These are phyloP conservation scores for Sphaerobolus stellatus DNA, from an alignment of 1,284 basidiomycete genomes.

Conservation along the genomic window DNA sequence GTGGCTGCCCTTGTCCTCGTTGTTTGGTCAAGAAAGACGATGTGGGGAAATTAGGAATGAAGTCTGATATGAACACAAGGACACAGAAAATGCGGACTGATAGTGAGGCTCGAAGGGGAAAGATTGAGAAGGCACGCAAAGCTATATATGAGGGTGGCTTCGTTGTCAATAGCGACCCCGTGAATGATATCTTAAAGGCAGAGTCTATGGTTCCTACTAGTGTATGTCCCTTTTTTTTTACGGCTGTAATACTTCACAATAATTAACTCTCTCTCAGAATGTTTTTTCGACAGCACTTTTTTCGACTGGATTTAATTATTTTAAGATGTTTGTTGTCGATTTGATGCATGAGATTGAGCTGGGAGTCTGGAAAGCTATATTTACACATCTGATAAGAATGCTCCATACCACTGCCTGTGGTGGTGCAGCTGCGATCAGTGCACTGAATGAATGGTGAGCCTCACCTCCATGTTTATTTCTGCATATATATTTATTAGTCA, in stretches of 20 bases:
- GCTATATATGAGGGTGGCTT: constrained; percentile 27
- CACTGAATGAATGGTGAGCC: constrained; percentile 22
- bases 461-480: neutral
- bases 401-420: constrained; percentile 22
- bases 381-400: constrained; percentile 26
- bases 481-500: neutral
- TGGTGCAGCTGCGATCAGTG: constrained; percentile 16
- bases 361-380: constrained; percentile 27
- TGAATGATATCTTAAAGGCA: constrained; percentile 21
- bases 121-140: constrained; percentile 19
- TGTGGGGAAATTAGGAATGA: constrained; percentile 20
- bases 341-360: constrained; percentile 30
- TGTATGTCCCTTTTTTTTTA: constrained; percentile 14
- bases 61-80: constrained; percentile 13
- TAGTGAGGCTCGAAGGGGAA: neutral
- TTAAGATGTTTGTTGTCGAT: constrained; percentile 25
- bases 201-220: constrained; percentile 29
- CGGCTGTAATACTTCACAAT: neutral
- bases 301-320: constrained; percentile 18
- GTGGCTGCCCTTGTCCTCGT: constrained; percentile 31
- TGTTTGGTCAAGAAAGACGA: constrained; percentile 27
- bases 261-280: constrained; percentile 28
- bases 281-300: constrained; percentile 28
- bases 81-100: constrained; percentile 3
- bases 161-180: constrained; percentile 20